Base-by-base conservation (phyloP, 257 asterid genomes). In the Henckelia pumila region DNA sequence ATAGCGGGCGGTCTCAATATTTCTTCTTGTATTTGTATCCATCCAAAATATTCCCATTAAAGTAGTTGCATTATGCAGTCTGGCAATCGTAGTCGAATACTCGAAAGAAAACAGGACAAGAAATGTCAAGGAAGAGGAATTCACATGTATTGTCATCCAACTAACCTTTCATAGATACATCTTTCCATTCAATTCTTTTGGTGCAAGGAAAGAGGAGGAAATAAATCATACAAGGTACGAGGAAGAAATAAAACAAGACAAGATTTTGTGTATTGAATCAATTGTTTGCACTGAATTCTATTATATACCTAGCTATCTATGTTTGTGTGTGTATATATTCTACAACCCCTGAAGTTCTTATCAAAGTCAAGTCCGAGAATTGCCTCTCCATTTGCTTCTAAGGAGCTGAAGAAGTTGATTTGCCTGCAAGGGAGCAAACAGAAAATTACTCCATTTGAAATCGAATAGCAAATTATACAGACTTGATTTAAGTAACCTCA, bases 351-450 rank as follows among this genome's bases (percentile, higher is more conserved):
- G n/a, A 40, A 66, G 69, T 52, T 59, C 33, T n/a, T 33, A 71
- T 47, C 64, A 67, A 78, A 67, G 66, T 87, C 83, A 84, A 8
- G 59, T 82, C 82, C 50, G 50, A 0, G 84, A 33, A 75, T 75
- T 84, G 32, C 95, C 89, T 61, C 80, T 91, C 24, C 92, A 92
- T 80, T 90, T 94, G 81, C 71, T 90, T 77, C 89, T 80, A 73
- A 90, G 84, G 82, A 70, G 82, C 79, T 81, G 73, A 52, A 88
- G 91, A 66, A 90, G 94, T 64, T 85, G 86, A 69, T 82, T 91
- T 49, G 97, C 97, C 97, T 90, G 89, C 81, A 72, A 71, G 66
- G 59, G 47, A 24, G 17, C 52, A 68, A 23, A 63, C 59, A n/a
- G 22, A 3, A 40, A 40, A n/a, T 23, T 23, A 23, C 37, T 22